These are phyloP conservation scores for Phialophora tarda DNA, from an alignment of 2,329 filamentous ascomycete genomes.

Conservation along the genomic window DNA sequence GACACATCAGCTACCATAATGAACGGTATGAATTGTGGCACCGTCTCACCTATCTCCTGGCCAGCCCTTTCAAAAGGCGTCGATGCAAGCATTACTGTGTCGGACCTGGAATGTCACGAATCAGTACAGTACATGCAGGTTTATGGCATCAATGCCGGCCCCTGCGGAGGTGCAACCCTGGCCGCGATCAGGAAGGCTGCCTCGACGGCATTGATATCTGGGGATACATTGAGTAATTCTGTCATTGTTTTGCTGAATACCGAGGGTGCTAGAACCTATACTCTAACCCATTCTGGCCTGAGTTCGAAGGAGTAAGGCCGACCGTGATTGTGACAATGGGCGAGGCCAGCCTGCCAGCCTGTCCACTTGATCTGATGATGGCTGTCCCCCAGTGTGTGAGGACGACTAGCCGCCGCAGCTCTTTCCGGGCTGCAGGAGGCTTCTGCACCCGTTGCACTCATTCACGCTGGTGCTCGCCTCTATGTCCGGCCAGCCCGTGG, in stretches of 20 bases:
- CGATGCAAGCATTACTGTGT: conserved; percentile 65
- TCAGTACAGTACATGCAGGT: conserved; percentile 61
- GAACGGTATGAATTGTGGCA: conserved; percentile 75
- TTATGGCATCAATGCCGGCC: conserved; percentile 59
- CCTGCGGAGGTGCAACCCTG: conserved; percentile 66
- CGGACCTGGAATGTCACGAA: conserved; percentile 66
- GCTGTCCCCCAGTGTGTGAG: background rate
- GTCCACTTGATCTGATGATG: background rate
- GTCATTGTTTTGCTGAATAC: conserved; percentile 71
- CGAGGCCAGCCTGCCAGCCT: background rate
- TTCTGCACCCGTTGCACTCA: background rate
- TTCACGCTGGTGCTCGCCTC: background rate
- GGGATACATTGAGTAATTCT: conserved; percentile 55
- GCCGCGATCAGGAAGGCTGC: conserved; percentile 60
- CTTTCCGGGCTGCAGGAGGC: background rate
- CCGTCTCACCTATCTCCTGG: conserved; percentile 70
- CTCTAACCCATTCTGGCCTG: conserved; percentile 43
- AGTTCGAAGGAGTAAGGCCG: background rate
- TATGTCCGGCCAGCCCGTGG: no score
- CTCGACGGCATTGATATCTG: conserved; percentile 43
- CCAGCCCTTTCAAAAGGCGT: conserved; percentile 62
- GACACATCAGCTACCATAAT: conserved; percentile 70
- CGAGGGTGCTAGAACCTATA: conserved; percentile 65
- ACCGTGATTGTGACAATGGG: background rate
- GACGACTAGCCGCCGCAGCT: no score